A percentile compares a stretch with the other conserved stretches of the same genome.
phyloP scores from a whole-genome alignment of 2,329 filamentous ascomycete species.

The Ascochyta clinopodiicola region DNA sequence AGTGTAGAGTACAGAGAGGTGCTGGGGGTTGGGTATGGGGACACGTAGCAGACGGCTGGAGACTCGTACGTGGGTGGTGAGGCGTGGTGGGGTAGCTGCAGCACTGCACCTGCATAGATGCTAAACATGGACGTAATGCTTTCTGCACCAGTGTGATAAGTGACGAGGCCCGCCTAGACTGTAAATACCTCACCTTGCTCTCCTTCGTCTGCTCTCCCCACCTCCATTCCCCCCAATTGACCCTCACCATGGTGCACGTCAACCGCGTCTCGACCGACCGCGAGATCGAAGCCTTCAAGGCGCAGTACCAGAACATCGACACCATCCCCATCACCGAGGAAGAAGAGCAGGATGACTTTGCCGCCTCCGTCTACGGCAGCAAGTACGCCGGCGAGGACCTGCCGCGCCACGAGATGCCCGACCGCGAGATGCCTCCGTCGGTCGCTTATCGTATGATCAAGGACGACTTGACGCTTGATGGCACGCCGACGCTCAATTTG shows the following conservation, averaged over 20 bases:
- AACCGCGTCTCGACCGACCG: constrained; percentile 52
- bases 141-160: constrained; percentile 1
- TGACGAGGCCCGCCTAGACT: background rate
- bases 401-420: constrained; percentile 82
- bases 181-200: constrained; percentile 16
- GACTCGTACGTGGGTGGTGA: constrained; percentile 15
- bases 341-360: constrained; percentile 62
- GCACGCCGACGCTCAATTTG: constrained; percentile 67
- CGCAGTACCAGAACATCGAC: constrained; percentile 27
- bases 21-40: background rate
- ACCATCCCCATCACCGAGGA: constrained; percentile 35
- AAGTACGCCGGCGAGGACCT: constrained; percentile 82
- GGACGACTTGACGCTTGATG: constrained; percentile 89
- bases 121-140: constrained; percentile 17
- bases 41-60: constrained; percentile 12
- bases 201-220: background rate
- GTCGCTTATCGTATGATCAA: constrained; percentile 94
- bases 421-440: constrained; percentile 82
- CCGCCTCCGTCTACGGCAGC: constrained; percentile 86
- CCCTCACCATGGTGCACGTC: constrained; percentile 57
- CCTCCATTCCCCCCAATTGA: constrained; percentile 8
- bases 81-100: constrained; percentile 16
- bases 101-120: background rate
- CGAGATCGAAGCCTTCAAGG: constrained; percentile 43
- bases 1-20: no score